phyloP scores from a whole-genome alignment of 371 early-diverging fungal genomes.

The Mucor mucedo region DNA sequence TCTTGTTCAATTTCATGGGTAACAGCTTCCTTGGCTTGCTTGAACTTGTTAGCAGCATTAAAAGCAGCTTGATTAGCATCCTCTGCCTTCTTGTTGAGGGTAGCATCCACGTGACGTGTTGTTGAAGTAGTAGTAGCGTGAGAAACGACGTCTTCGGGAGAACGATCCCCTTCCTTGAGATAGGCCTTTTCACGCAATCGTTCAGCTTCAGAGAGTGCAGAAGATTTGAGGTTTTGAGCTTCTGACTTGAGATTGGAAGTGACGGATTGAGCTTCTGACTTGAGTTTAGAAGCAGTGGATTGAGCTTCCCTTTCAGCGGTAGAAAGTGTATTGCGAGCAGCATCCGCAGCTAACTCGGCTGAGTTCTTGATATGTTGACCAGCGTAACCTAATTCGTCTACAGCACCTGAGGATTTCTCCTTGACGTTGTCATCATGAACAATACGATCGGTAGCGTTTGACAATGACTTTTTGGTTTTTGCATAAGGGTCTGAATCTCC shows the following conservation, averaged over 20 bases:
- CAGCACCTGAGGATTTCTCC: not conserved
- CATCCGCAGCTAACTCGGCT: conserved; percentile 18
- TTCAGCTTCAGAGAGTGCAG: too few relatives aligned
- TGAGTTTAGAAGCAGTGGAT: not conserved
- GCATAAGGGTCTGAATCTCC: conserved; percentile 19
- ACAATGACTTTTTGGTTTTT: conserved; percentile 9
- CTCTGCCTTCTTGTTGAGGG: not conserved
- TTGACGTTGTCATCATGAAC: not conserved
- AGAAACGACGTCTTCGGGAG: conserved; percentile 31
- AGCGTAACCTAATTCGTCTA: conserved; percentile 9
- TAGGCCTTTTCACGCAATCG: conserved; percentile 25
- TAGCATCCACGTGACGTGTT: not conserved
- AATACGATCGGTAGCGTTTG: conserved; percentile 2
- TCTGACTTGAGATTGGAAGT: not conserved
- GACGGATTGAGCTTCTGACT: not conserved
- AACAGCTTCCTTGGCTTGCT: conserved; percentile 2
- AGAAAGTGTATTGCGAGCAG: conserved; percentile 27
- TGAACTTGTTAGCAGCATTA: conserved; percentile 8
- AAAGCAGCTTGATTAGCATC: conserved; percentile 16
- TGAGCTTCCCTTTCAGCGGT: conserved; percentile 10
- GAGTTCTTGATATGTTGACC: conserved; percentile 16
- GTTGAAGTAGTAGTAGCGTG: not conserved
- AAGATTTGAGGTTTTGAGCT: conserved; percentile 22
- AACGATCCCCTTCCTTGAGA: conserved; percentile 33
- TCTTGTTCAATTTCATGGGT: conserved; percentile 7